phyloP scores from a whole-genome alignment of 768 basidiomycete genomes.

The Lentinula edodes region DNA sequence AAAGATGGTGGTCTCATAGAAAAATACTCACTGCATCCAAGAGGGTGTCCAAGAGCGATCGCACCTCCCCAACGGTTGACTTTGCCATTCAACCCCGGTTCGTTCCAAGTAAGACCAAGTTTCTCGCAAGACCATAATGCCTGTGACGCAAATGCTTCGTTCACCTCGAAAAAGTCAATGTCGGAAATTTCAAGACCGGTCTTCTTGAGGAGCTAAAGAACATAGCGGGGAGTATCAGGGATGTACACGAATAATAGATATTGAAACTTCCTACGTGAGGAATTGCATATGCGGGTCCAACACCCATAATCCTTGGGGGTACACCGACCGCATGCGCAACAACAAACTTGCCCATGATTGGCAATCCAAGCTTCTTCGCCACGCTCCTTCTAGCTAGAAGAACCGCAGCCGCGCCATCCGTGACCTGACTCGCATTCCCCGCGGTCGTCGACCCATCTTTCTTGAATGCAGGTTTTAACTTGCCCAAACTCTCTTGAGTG shows the following conservation, averaged over 20 bases:
- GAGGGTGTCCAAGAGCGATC: constrained; percentile 85
- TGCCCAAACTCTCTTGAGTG: constrained; percentile 68
- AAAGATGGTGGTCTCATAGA: too few relatives aligned
- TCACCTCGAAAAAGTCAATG: constrained; percentile 89
- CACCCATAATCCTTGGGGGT: constrained; percentile 84
- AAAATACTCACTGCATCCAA: constrained; percentile 71
- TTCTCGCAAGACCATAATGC: constrained; percentile 70
- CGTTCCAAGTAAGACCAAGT: constrained; percentile 52
- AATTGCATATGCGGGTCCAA: constrained; percentile 87
- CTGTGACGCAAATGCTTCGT: constrained; percentile 86
- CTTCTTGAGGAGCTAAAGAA: constrained; percentile 43
- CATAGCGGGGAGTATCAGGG: background rate
- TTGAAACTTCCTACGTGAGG: constrained; percentile 27
- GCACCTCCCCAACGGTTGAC: constrained; percentile 88
- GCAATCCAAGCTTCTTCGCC: constrained; percentile 79
- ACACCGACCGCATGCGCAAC: constrained; percentile 69
- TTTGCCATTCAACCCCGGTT: constrained; percentile 29
- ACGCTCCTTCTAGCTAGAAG: constrained; percentile 74
- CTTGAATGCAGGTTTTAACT: constrained; percentile 80
- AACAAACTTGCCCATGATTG: constrained; percentile 83
- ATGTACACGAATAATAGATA: background rate
- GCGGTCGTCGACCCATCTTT: constrained; percentile 76
- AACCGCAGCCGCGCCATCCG: constrained; percentile 90
- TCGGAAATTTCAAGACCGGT: constrained; percentile 63
- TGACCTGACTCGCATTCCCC: constrained; percentile 85